A percentile compares a stretch with the other conserved stretches of the same genome.
These are phyloP conservation scores for Myrica gale DNA, from an alignment of 306 rosid species.

Conservation along the genomic window DNA sequence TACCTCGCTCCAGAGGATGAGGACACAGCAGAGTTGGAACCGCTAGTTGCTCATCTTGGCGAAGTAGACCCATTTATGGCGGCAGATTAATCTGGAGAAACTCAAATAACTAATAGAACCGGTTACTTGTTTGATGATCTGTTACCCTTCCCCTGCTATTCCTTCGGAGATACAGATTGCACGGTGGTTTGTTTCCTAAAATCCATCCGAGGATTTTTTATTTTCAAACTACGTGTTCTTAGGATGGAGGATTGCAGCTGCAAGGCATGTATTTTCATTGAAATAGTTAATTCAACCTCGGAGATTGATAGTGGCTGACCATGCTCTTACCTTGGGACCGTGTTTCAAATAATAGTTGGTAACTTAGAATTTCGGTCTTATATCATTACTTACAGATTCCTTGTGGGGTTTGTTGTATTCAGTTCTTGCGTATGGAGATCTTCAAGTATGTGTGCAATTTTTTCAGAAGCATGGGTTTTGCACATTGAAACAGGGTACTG, in stretches of 20 bases:
- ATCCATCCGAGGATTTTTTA: neutral
- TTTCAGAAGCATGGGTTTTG: too few species aligned
- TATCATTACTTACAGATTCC: neutral
- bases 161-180: constrained; percentile 5
- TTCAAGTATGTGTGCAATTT: neutral
- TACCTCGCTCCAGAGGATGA: constrained; percentile 64
- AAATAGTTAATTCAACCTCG: neutral
- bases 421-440: neutral
- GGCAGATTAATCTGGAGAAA: constrained; percentile 48
- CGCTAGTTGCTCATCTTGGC: constrained; percentile 82
- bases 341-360: neutral
- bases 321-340: neutral
- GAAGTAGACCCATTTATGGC: constrained; percentile 87
- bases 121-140: constrained; percentile 20
- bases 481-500: too few species aligned
- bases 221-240: neutral
- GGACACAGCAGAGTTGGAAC: constrained; percentile 50
- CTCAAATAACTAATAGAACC: constrained; percentile 10
- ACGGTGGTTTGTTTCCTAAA: constrained; percentile 4
- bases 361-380: neutral
- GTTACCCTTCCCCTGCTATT: constrained; percentile 7
- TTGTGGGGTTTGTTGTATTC: neutral
- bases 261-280: constrained; percentile 12
- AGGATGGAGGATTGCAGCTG: constrained; percentile 7
- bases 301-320: constrained; percentile 3